These are phyloP conservation scores for Malus hybrid DNA, from an alignment of 331 rosid genomes.

Conservation along the genomic window DNA sequence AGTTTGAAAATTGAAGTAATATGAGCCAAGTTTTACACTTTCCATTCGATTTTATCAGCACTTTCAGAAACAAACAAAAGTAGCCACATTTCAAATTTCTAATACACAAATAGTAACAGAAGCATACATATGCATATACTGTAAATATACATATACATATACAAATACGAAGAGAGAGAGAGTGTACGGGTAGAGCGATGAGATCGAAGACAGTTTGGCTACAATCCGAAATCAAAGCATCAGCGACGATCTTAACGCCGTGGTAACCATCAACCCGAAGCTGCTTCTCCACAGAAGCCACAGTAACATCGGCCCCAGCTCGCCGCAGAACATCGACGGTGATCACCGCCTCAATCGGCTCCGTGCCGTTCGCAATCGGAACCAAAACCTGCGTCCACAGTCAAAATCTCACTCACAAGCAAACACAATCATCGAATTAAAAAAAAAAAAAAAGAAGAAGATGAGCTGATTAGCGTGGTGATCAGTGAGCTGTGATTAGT, in stretches of 20 bases:
- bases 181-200: constrained; percentile 61
- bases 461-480: too few species aligned
- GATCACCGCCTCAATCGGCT: constrained; percentile 87
- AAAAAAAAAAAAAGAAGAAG: too few species aligned
- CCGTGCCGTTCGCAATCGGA: constrained; percentile 85
- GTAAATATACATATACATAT: too few species aligned
- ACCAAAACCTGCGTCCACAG: constrained; percentile 41
- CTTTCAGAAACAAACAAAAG: neutral
- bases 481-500: too few species aligned
- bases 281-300: constrained; percentile 58
- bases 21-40: neutral
- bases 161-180: neutral
- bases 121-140: too few species aligned
- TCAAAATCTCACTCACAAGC: neutral
- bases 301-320: constrained; percentile 82
- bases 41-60: neutral
- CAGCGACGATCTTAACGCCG: constrained; percentile 70
- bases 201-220: constrained; percentile 55
- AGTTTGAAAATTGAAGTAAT: neutral
- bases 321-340: constrained; percentile 77
- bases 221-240: constrained; percentile 54
- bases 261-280: constrained; percentile 58
- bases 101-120: neutral
- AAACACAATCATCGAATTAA: too few species aligned
- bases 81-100: neutral